These are phyloP conservation scores for Flaveria linearis DNA, from an alignment of 129 eudicot genomes.

Conservation along the genomic window DNA sequence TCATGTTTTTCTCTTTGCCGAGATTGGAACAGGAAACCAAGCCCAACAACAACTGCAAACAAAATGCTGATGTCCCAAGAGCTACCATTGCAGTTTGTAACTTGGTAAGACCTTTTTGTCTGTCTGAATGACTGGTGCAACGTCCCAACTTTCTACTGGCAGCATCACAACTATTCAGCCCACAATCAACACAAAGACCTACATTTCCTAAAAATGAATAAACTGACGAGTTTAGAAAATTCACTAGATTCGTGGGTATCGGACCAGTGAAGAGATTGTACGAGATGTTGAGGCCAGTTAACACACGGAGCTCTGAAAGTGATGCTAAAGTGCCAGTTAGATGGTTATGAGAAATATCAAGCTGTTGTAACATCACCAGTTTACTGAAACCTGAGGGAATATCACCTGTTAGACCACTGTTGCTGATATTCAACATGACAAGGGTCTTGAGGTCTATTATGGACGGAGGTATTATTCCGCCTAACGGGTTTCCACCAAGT, in stretches of 20 bases:
- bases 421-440: conserved; percentile 60
- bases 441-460: conserved; percentile 45
- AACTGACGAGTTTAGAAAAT: conserved; percentile 48
- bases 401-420: conserved; percentile 51
- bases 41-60: conserved; percentile 41
- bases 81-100: conserved; percentile 51
- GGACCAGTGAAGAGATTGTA: conserved; percentile 65
- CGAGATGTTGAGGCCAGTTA: conserved; percentile 57
- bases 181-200: conserved; percentile 63
- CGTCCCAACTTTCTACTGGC: conserved; percentile 37
- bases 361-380: conserved; percentile 46
- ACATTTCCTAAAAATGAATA: conserved; percentile 55
- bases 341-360: conserved; percentile 67
- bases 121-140: conserved; percentile 37
- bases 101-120: conserved; percentile 41
- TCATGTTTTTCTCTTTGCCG: too few relatives aligned
- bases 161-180: conserved; percentile 36
- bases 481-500: conserved; percentile 63
- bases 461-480: conserved; percentile 59
- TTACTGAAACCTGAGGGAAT: conserved; percentile 54
- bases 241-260: conserved; percentile 50
- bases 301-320: conserved; percentile 41
- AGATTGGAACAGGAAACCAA: conserved; percentile 37
- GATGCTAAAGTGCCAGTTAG: conserved; percentile 60
- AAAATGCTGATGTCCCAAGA: conserved; percentile 42